Percentiles rank a stretch among this genome's conserved stretches.
These are phyloP conservation scores for Podospora tetraspora DNA, from an alignment of 495 filamentous ascomycete species.

Conservation along the genomic window DNA sequence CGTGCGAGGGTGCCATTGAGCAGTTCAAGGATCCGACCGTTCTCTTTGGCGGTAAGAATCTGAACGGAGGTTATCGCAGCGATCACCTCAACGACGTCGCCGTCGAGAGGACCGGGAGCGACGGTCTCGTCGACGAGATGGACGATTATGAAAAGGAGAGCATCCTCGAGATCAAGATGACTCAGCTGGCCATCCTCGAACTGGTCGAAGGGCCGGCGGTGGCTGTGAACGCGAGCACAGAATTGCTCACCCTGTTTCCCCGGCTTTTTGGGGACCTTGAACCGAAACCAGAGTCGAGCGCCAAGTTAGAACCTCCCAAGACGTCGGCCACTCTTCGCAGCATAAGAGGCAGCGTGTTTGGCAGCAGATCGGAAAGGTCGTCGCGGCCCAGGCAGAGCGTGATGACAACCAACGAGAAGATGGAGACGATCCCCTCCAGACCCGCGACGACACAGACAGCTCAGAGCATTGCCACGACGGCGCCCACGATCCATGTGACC, in stretches of 20 bases:
- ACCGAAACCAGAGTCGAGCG: slow-evolving; percentile 28
- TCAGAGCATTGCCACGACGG: slow-evolving; percentile 35
- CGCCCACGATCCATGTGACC: slow-evolving; percentile 37
- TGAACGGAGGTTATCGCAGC: slow-evolving; percentile 45
- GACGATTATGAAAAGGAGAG: slow-evolving; percentile 70
- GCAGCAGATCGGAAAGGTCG: slow-evolving; percentile 44
- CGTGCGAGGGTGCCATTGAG: slow-evolving; percentile 86
- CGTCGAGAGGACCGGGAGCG: slow-evolving; percentile 30
- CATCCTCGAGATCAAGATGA: slow-evolving; percentile 89
- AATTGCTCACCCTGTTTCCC: slow-evolving; percentile 75
- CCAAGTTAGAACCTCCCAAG: slow-evolving; percentile 51
- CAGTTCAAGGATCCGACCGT: slow-evolving; percentile 63
- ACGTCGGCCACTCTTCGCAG: slow-evolving; percentile 68
- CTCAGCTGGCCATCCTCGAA: slow-evolving; percentile 79
- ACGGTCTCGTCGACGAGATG: slow-evolving; percentile 64
- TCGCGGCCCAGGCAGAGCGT: slow-evolving; percentile 28
- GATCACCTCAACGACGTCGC: slow-evolving; percentile 50
- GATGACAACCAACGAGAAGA: slow-evolving; percentile 24
- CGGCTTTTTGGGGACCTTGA: slow-evolving; percentile 62
- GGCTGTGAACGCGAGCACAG: slow-evolving; percentile 76
- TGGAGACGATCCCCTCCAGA: slow-evolving; percentile 19
- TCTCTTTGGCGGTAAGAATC: slow-evolving; percentile 45
- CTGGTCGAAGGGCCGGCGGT: slow-evolving; percentile 71
- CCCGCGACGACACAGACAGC: slow-evolving; percentile 42
- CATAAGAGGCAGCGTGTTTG: slow-evolving; percentile 70